Evolutionary conservation across 768 basidiomycete species (phyloP).

Genomic region (Auriscalpium orientale): DNA sequence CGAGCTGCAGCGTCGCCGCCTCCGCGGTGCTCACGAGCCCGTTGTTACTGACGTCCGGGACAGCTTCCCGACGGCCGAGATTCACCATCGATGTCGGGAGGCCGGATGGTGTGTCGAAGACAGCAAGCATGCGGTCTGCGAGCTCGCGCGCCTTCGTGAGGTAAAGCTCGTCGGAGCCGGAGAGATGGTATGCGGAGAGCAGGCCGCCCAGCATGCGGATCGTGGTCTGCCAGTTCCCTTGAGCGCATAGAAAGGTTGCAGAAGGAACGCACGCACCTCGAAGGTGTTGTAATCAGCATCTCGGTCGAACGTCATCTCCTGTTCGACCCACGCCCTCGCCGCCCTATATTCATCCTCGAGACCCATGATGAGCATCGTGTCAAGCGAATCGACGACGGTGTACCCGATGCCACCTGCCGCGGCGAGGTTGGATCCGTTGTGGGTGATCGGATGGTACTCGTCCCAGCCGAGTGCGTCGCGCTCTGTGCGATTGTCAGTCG

Average conservation of each 20-base stretch:
- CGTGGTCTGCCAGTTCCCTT: conserved; percentile 53
- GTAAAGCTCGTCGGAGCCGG: conserved; percentile 57
- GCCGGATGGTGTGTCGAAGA: conserved; percentile 75
- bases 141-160: conserved; percentile 76
- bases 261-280: conserved; percentile 51
- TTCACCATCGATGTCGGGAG: conserved; percentile 80
- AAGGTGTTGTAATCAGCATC: conserved; percentile 83
- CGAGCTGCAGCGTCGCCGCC: conserved; percentile 82
- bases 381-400: conserved; percentile 81
- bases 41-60: conserved; percentile 49
- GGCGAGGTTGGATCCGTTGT: conserved; percentile 71
- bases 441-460: conserved; percentile 83
- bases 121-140: conserved; percentile 77
- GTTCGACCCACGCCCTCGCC: conserved; percentile 70
- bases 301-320: conserved; percentile 63
- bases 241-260: not conserved
- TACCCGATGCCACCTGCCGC: conserved; percentile 76
- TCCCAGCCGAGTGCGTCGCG: conserved; percentile 86
- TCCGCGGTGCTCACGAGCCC: conserved; percentile 76
- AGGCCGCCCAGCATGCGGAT: conserved; percentile 90
- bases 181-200: conserved; percentile 77
- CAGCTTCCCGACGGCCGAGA: conserved; percentile 50
- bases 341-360: conserved; percentile 71
- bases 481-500: conserved; percentile 39
- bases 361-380: conserved; percentile 83